A percentile compares a stretch with the other conserved stretches of the same genome.
Conservation (phyloP, 345 rosid species). For the Murraya koenigii region DNA sequence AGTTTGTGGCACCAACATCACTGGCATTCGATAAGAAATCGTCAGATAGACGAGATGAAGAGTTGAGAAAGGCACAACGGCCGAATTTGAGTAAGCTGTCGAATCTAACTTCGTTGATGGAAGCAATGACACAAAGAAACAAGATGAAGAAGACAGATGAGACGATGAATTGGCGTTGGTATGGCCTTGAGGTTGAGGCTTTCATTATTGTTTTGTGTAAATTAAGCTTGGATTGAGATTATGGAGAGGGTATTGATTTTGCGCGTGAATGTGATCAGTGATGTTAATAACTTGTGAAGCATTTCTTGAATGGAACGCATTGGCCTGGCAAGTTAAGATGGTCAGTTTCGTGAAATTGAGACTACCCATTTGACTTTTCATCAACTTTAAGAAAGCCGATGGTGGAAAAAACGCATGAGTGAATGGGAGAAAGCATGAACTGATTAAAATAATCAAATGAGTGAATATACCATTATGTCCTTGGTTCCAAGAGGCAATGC, state of each 20-base stretch:
- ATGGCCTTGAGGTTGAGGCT: slow-evolving; percentile 21
- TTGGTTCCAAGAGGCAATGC: background rate
- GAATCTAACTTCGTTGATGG: slow-evolving; percentile 52
- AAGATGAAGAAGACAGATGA: slow-evolving; percentile 57
- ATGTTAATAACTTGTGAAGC: slow-evolving; percentile 1
- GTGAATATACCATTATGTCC: slow-evolving; percentile 19
- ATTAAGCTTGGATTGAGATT: background rate
- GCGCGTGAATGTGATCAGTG: background rate
- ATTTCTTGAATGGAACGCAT: slow-evolving; percentile 16
- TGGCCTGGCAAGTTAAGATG: background rate
- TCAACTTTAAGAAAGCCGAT: slow-evolving; percentile 20
- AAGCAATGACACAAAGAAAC: slow-evolving; percentile 57
- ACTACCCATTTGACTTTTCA: slow-evolving; percentile 31
- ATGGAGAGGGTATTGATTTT: background rate
- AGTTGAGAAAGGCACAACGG: slow-evolving; percentile 39
- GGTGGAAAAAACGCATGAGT: slow-evolving; percentile 11
- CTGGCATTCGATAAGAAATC: slow-evolving; percentile 18
- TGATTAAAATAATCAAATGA: no score
- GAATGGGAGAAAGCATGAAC: background rate
- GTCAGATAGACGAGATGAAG: slow-evolving; percentile 1
- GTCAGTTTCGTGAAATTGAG: slow-evolving; percentile 28
- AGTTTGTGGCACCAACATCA: background rate
- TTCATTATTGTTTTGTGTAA: slow-evolving; percentile 20
- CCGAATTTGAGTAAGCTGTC: slow-evolving; percentile 45
- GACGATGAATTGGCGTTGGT: slow-evolving; percentile 41